phyloP scores from a whole-genome alignment of 2,329 filamentous ascomycete genomes.

The Ceratocystis albifundus region DNA sequence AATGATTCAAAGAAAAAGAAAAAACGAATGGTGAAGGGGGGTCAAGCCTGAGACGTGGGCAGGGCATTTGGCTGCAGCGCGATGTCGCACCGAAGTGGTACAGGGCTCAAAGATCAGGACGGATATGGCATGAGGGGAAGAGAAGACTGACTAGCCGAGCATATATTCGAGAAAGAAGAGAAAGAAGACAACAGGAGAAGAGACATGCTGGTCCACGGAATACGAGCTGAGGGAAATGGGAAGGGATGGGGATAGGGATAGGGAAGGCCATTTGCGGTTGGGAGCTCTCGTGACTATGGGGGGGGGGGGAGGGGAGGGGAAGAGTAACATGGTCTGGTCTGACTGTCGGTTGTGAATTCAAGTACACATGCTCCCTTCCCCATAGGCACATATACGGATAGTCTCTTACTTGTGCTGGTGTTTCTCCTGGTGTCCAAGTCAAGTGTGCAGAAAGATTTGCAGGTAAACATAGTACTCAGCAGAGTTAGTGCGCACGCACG shows the following conservation, averaged over 20 bases:
- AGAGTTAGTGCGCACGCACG: background rate
- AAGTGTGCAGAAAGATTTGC: background rate
- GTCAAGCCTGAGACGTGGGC: background rate
- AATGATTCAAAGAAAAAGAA: background rate
- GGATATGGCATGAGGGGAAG: background rate
- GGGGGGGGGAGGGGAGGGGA: too few species aligned
- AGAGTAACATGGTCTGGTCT: too few species aligned
- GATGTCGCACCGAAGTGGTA: background rate
- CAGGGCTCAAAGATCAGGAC: constrained; percentile 1
- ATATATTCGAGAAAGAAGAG: background rate
- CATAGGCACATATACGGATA: too few species aligned
- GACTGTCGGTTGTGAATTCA: too few species aligned
- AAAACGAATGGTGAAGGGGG: background rate
- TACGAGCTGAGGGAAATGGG: background rate
- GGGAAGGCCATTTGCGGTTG: background rate
- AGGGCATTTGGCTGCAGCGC: background rate
- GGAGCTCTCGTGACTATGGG: background rate
- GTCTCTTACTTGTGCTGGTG: too few species aligned
- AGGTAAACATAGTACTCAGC: background rate
- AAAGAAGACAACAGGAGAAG: background rate
- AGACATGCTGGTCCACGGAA: background rate
- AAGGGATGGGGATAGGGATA: background rate
- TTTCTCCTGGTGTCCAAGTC: too few species aligned
- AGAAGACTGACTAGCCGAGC: background rate
- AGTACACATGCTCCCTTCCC: too few species aligned